Evolutionary conservation across 305 asterid species (phyloP), one percentile per base, ranked within the genome.

Genomic region (Euphrasia arctica): DNA sequence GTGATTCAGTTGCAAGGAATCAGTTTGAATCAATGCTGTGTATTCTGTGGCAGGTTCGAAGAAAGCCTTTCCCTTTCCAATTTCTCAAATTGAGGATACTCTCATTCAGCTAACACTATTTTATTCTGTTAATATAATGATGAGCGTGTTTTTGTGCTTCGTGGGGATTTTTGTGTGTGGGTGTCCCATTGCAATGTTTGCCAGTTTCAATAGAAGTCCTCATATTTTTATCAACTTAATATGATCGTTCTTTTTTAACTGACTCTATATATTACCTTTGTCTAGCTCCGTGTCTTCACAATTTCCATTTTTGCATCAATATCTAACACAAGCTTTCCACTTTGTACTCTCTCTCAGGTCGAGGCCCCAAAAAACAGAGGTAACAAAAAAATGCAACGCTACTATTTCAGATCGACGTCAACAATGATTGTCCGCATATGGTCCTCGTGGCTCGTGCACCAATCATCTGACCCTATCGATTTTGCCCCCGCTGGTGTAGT

Each of bases 401-500:
- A 83, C 71, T 88, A 77, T 64, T 93, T 93, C 82, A 75, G 80
- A 65, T 93, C 99, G 14, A 90, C 99, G 1, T 80, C 89, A 14
- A 90, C 99, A 62, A 83, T 64, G 82, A 82, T 93, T 52, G 79
- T 90, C 54, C 90, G 99, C 54, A 83, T 88, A 78, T 93, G 99
- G 99, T 93, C 99, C 50, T 82, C 99, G n/a, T 93, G 97, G 97
- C 97, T 93, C 59, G 95, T 93, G 13, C 86, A 88, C 67, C 85
- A 83, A 71, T 84, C 93, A 13, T 11, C 88, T 0, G 95, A 82
- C 31, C 79, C 87, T 8, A 71, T 83, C 9, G 95, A 81, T 69
- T 83, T 66, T 72, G 95, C 95, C 43, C 95, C 97, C 4, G 84
- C 75, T 15, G 90, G 89, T 56, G 79, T 93, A 57, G 80, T 62